Conservation (phyloP, 1,139 yeast genomes). For the Protomyces macrosporus region DNA sequence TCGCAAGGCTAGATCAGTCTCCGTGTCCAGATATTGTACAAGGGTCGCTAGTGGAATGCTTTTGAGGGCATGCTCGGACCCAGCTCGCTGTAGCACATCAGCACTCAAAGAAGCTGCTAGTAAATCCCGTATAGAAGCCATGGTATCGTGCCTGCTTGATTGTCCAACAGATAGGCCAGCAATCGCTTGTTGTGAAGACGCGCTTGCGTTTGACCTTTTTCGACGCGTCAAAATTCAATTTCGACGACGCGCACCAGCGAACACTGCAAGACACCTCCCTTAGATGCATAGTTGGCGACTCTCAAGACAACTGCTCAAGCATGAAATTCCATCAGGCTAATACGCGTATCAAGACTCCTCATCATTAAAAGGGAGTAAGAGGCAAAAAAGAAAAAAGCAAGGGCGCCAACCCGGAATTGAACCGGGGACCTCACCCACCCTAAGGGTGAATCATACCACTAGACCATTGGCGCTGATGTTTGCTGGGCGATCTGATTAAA, state of each 20-base stretch:
- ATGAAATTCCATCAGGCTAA: no score
- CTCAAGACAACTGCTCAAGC: no score
- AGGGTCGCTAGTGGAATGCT: background rate
- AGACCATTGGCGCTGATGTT: background rate
- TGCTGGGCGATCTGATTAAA: no score
- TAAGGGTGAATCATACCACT: slow-evolving; percentile 1
- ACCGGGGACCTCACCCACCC: background rate
- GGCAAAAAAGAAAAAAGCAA: background rate
- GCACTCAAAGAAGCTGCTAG: background rate
- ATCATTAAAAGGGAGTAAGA: background rate
- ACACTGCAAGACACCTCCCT: no score
- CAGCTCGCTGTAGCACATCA: background rate
- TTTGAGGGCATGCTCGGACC: background rate
- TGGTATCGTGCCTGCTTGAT: background rate
- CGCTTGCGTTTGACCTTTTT: no score
- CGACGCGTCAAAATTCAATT: no score
- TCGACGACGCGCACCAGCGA: no score
- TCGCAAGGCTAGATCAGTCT: background rate
- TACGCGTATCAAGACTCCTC: no score
- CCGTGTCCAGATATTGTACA: background rate
- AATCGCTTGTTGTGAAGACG: no score
- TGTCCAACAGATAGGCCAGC: no score
- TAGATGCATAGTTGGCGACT: no score
- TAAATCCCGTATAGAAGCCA: background rate
- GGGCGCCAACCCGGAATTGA: background rate